Conservation (phyloP, 768 basidiomycete genomes). For the Naematelia aurantialba region DNA sequence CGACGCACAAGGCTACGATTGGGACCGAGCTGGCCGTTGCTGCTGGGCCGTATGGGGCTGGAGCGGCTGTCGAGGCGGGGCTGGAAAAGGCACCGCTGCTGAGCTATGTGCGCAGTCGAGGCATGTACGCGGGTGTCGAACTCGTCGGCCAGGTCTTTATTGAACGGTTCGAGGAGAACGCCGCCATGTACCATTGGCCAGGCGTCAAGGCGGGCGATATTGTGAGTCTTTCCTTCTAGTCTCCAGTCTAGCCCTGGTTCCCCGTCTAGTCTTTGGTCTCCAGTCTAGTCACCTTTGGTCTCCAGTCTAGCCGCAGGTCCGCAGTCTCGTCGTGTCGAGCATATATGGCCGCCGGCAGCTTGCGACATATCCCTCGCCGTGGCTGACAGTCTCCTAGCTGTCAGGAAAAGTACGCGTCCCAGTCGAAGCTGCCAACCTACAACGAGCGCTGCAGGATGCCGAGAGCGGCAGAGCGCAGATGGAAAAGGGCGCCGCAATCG, state of each 20-base stretch:
- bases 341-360: too few species aligned
- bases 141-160: conserved; percentile 50
- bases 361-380: background rate
- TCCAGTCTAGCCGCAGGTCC: too few species aligned
- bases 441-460: conserved; percentile 40
- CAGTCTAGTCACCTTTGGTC: too few species aligned
- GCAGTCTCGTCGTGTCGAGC: too few species aligned
- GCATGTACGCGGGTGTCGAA: conserved; percentile 50
- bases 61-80: conserved; percentile 47
- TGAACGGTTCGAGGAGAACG: conserved; percentile 48
- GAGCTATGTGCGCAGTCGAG: conserved; percentile 43
- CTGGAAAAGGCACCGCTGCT: conserved; percentile 47
- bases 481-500: conserved; percentile 33
- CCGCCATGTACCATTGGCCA: conserved; percentile 48
- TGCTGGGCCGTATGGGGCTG: conserved; percentile 49
- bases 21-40: conserved; percentile 47
- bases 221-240: conserved; percentile 39
- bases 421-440: conserved; percentile 32
- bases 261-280: too few species aligned
- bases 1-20: conserved; percentile 47
- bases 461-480: conserved; percentile 42
- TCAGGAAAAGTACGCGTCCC: conserved; percentile 45
- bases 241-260: too few species aligned
- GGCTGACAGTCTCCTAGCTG: conserved; percentile 25
- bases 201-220: conserved; percentile 49